A percentile compares a stretch with the other conserved stretches of the same genome.
Conservation (phyloP, 495 filamentous ascomycete species). For the Pseudevernia furfuracea region DNA sequence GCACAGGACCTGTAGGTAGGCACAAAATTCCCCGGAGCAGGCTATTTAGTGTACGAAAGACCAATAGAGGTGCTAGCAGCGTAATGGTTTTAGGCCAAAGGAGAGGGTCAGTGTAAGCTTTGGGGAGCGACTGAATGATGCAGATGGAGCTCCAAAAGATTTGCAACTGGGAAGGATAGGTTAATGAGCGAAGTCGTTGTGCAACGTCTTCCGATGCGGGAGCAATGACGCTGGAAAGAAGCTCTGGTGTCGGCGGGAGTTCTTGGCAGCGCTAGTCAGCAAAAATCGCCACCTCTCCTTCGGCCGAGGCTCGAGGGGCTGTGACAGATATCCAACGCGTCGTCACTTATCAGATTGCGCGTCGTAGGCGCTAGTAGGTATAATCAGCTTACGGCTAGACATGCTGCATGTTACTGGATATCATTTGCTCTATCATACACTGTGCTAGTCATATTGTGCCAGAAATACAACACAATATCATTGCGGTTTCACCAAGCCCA, state of each 20-base stretch:
- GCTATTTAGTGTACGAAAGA: neutral
- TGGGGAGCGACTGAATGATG: neutral
- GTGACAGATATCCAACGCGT: neutral
- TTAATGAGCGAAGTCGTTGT: neutral
- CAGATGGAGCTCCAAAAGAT: neutral
- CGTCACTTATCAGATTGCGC: neutral
- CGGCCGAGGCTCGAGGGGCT: neutral
- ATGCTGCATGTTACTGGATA: neutral
- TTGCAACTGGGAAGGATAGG: neutral
- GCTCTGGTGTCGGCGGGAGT: neutral
- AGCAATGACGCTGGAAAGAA: neutral
- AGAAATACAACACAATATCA: neutral
- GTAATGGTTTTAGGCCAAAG: neutral
- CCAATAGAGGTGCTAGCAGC: neutral
- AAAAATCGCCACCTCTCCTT: neutral
- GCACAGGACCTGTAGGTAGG: neutral
- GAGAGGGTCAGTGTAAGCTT: neutral
- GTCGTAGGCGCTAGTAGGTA: neutral
- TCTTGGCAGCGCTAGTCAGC: conserved; percentile 1
- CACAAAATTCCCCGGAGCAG: neutral
- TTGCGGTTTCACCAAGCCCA: neutral
- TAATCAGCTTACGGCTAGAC: neutral
- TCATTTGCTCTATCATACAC: neutral
- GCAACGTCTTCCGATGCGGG: neutral
- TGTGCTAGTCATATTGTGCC: neutral